These are phyloP conservation scores for Taxillus chinensis DNA, from an alignment of 164 flowering plant genomes.

Conservation along the genomic window DNA sequence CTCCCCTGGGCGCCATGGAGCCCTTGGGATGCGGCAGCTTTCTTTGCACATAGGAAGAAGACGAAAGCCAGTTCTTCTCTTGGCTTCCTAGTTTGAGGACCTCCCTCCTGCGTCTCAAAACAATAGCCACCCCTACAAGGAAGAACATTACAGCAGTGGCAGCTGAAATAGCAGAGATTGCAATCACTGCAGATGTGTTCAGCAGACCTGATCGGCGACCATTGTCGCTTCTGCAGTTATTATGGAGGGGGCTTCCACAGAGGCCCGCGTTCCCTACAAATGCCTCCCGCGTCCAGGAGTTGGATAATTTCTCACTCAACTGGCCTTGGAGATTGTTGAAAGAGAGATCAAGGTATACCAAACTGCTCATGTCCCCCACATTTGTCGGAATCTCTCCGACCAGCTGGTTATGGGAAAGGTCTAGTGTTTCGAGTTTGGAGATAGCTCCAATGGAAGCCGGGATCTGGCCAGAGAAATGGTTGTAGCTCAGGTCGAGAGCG, in stretches of 20 bases:
- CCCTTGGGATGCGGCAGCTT: conserved; percentile 35
- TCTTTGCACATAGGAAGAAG: conserved; percentile 50
- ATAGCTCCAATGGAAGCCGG: conserved; percentile 52
- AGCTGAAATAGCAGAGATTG: conserved; percentile 42
- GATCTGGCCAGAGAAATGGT: conserved; percentile 64
- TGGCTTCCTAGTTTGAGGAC: conserved; percentile 15
- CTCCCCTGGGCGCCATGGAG: conserved; percentile 25
- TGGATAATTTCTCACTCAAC: conserved; percentile 34
- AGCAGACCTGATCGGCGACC: conserved; percentile 13
- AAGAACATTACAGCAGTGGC: conserved; percentile 34
- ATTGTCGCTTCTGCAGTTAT: conserved; percentile 17
- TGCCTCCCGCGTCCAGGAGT: conserved; percentile 65
- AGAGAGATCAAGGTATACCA: conserved; percentile 68
- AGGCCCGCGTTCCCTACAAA: conserved; percentile 60
- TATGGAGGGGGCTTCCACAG: conserved; percentile 61
- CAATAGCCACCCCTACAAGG: conserved; percentile 26
- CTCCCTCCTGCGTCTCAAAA: conserved; percentile 30
- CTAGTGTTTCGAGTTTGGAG: conserved; percentile 72
- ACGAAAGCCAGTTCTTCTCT: conserved; percentile 33
- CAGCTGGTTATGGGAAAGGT: conserved; percentile 75
- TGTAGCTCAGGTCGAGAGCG: conserved; percentile 69
- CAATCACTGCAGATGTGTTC: conserved; percentile 29
- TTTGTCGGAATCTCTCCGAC: conserved; percentile 58
- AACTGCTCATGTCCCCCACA: conserved; percentile 70
- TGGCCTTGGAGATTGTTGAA: conserved; percentile 70